Evolutionary conservation across 345 rosid genomes (phyloP), one percentile per base, ranked within the genome.

Genomic region (Melaleuca alternifolia): DNA sequence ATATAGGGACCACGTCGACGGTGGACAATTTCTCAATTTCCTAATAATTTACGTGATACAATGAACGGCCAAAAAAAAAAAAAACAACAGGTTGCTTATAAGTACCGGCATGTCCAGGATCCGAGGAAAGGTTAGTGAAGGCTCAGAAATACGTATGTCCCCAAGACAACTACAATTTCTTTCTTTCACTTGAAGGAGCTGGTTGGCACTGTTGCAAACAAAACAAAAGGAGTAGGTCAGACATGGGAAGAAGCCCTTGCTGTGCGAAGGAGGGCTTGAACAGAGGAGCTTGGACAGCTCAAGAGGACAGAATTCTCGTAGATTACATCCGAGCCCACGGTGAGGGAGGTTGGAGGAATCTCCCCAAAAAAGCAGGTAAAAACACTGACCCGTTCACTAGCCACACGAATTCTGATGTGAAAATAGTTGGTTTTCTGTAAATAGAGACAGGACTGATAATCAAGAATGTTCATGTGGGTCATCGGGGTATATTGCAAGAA

Each of bases 261-360:
- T 89, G 89, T 50, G 33, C 61, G 7, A 85, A 85, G 46, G 89
- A 85, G 54, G 91, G 86, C 15, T 28, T 90, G 57, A 90, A 86
- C 57, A 88, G 86, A 37, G 91, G 91, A 33, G 86, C 91, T 30
- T 90, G 91, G 91, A 90, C 88, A 2, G 85, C 89, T 21, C 57
- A 85, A 23, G 91, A 90, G 82, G 91, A 90, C 53, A 21, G 59
- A 15, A 23, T 76, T 50, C 90, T 90, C 21, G 56, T 30, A 44
- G 85, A 76, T 23, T 90, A 86, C 83, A 54, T 90, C 56, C 14
- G 6, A 61, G n/a, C 84, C 33, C 90, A 90, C 30, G 89, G 91
- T 11, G 86, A 85, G 41, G 90, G 91, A 18, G 54, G 83, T 8
- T 90, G 90, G 90, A 75, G 86, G 54, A 79, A 37, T 50, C 54